Evolutionary conservation across 1,284 basidiomycete species (phyloP).

Genomic region (Volvariella volvacea): DNA sequence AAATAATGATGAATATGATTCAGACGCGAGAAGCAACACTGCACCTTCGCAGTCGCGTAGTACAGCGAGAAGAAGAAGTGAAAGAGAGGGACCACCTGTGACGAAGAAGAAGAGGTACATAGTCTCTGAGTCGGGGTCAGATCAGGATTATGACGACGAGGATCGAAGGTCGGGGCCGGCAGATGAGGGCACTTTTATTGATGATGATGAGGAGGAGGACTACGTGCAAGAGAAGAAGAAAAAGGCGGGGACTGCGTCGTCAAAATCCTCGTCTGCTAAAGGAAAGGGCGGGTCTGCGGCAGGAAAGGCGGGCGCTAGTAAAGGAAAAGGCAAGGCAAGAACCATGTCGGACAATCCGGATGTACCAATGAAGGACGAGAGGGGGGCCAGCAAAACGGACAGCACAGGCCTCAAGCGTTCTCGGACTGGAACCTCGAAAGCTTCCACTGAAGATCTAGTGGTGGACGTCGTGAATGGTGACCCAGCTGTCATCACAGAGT

Average conservation of each 20-base stretch:
- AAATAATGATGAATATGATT: neutral
- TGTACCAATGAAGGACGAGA: neutral
- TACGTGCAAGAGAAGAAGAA: slow-evolving; percentile 22
- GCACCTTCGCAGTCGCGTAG: slow-evolving; percentile 1
- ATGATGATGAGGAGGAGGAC: slow-evolving; percentile 28
- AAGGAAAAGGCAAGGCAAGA: slow-evolving; percentile 19
- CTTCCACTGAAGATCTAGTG: slow-evolving; percentile 18
- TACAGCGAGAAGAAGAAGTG: slow-evolving; percentile 1
- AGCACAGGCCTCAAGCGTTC: slow-evolving; percentile 16
- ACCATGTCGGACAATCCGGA: slow-evolving; percentile 10
- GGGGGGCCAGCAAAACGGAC: neutral
- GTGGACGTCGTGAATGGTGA: slow-evolving; percentile 25
- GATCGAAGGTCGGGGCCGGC: slow-evolving; percentile 5
- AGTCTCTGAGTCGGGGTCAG: slow-evolving; percentile 12
- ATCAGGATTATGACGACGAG: slow-evolving; percentile 17
- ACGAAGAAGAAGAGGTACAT: slow-evolving; percentile 12
- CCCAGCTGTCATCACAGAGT: slow-evolving; percentile 12
- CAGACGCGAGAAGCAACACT: neutral
- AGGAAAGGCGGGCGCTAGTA: slow-evolving; percentile 17
- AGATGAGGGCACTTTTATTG: neutral
- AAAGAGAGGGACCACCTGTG: slow-evolving; percentile 1
- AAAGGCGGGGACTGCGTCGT: slow-evolving; percentile 12
- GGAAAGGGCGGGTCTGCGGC: slow-evolving; percentile 13
- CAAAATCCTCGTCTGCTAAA: slow-evolving; percentile 19
- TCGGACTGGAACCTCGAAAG: slow-evolving; percentile 19